Evolutionary conservation across 495 filamentous ascomycete genomes (phyloP).

Genomic region (Schizothecium vesticola): DNA sequence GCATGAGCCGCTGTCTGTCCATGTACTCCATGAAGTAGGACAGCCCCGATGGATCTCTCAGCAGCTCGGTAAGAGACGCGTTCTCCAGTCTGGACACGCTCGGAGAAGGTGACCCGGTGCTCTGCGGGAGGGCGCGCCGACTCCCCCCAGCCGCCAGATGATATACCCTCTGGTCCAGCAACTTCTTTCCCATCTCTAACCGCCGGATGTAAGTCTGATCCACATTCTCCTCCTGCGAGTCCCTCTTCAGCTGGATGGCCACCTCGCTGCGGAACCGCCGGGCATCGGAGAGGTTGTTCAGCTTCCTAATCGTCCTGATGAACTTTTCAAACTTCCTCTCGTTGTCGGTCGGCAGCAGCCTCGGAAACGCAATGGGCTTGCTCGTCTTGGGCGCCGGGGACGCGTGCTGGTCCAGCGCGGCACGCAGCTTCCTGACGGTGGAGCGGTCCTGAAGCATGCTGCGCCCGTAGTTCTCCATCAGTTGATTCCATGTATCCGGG

Average conservation of each 20-base stretch:
- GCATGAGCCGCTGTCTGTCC: slow-evolving; percentile 84
- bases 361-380: slow-evolving; percentile 54
- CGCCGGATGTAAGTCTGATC: slow-evolving; percentile 83
- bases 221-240: slow-evolving; percentile 68
- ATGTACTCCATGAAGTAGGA: slow-evolving; percentile 99
- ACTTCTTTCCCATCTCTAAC: slow-evolving; percentile 82
- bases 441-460: slow-evolving; percentile 92
- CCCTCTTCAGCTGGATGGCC: slow-evolving; percentile 84
- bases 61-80: slow-evolving; percentile 69
- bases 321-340: slow-evolving; percentile 93
- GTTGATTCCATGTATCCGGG: slow-evolving; percentile 94
- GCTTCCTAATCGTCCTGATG: slow-evolving; percentile 80
- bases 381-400: slow-evolving; percentile 69
- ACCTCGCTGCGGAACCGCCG: slow-evolving; percentile 87
- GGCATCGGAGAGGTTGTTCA: slow-evolving; percentile 90
- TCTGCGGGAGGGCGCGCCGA: slow-evolving; percentile 33
- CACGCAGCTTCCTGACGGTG: slow-evolving; percentile 87
- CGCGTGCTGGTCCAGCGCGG: slow-evolving; percentile 91
- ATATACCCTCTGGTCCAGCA: slow-evolving; percentile 85
- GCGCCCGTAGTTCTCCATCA: slow-evolving; percentile 84
- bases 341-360: slow-evolving; percentile 59
- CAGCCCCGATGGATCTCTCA: slow-evolving; percentile 81
- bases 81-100: slow-evolving; percentile 58
- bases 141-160: slow-evolving; percentile 67
- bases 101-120: slow-evolving; percentile 21